A percentile compares a stretch with the other conserved stretches of the same genome.
phyloP scores from a whole-genome alignment of 2,329 filamentous ascomycete genomes.

The Colletotrichum chrysophilum region DNA sequence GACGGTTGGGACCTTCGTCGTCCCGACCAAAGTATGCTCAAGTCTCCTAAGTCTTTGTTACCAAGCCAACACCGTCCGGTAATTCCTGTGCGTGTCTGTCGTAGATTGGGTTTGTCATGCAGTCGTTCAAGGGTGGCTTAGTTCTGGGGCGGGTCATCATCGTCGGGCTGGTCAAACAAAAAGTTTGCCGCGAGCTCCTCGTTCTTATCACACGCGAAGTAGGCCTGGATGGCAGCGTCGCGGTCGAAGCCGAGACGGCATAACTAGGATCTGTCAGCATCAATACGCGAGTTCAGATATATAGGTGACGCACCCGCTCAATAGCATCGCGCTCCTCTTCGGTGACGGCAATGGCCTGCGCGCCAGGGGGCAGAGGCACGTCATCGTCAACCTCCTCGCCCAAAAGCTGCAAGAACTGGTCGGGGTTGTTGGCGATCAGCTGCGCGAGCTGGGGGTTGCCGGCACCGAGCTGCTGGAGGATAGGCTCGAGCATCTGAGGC shows the following conservation, averaged over 20 bases:
- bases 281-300: neutral
- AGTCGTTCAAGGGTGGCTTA: constrained; percentile 31
- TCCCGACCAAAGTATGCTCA: neutral
- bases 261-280: constrained; percentile 57
- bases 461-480: constrained; percentile 92
- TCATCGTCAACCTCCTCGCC: constrained; percentile 89
- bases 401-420: constrained; percentile 89
- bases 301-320: constrained; percentile 72
- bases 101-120: constrained; percentile 15
- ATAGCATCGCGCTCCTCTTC: constrained; percentile 97
- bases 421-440: constrained; percentile 88
- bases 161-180: constrained; percentile 94
- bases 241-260: constrained; percentile 92
- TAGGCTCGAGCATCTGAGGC: constrained; percentile 97
- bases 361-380: constrained; percentile 82
- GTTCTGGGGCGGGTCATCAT: constrained; percentile 65
- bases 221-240: constrained; percentile 94
- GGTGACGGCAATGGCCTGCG: constrained; percentile 88
- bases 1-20: neutral
- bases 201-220: constrained; percentile 99
- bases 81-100: constrained; percentile 21
- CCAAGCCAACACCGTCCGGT: constrained; percentile 13
- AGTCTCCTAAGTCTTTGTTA: neutral
- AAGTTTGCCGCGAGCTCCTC: constrained; percentile 98
- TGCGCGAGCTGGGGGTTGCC: constrained; percentile 95